These are phyloP conservation scores for Pholiota molesta DNA, from an alignment of 768 basidiomycete species.

Conservation along the genomic window DNA sequence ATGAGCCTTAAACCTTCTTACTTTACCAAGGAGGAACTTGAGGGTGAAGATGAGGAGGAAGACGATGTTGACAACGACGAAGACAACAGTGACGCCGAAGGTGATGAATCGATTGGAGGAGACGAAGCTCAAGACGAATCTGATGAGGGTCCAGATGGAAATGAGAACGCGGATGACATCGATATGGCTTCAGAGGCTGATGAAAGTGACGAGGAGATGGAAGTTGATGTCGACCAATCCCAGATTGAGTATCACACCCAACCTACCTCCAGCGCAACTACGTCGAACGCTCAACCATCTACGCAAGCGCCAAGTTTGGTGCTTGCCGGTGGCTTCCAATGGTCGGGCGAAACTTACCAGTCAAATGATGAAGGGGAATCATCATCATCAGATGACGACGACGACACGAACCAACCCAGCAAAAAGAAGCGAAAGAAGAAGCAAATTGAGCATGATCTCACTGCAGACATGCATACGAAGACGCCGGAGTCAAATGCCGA, in stretches of 20 bases:
- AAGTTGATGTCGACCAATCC: slow-evolving; percentile 44
- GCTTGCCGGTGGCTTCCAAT: slow-evolving; percentile 69
- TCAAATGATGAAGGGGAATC: slow-evolving; percentile 41
- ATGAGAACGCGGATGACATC: slow-evolving; percentile 20
- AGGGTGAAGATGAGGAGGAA: slow-evolving; percentile 25
- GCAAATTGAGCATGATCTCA: slow-evolving; percentile 77
- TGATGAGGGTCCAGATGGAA: slow-evolving; percentile 27
- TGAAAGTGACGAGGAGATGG: slow-evolving; percentile 41
- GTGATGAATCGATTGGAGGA: slow-evolving; percentile 20
- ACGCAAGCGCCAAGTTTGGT: slow-evolving; percentile 44
- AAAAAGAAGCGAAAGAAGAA: slow-evolving; percentile 70
- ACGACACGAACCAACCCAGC: slow-evolving; percentile 45
- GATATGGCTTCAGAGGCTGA: slow-evolving; percentile 24
- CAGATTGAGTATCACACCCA: slow-evolving; percentile 26
- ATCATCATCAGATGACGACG: slow-evolving; percentile 48
- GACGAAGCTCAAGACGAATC: slow-evolving; percentile 4
- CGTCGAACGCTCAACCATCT: slow-evolving; percentile 14
- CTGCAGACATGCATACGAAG: slow-evolving; percentile 85
- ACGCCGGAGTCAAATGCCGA: slow-evolving; percentile 90
- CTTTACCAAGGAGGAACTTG: slow-evolving; percentile 70
- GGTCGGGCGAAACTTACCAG: slow-evolving; percentile 50
- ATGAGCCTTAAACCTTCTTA: slow-evolving; percentile 90
- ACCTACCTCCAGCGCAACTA: slow-evolving; percentile 12
- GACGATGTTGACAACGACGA: slow-evolving; percentile 30
- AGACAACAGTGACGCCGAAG: slow-evolving; percentile 26